These are phyloP conservation scores for Thermothielavioides terrestris DNA, from an alignment of 495 filamentous ascomycete species.

Conservation along the genomic window DNA sequence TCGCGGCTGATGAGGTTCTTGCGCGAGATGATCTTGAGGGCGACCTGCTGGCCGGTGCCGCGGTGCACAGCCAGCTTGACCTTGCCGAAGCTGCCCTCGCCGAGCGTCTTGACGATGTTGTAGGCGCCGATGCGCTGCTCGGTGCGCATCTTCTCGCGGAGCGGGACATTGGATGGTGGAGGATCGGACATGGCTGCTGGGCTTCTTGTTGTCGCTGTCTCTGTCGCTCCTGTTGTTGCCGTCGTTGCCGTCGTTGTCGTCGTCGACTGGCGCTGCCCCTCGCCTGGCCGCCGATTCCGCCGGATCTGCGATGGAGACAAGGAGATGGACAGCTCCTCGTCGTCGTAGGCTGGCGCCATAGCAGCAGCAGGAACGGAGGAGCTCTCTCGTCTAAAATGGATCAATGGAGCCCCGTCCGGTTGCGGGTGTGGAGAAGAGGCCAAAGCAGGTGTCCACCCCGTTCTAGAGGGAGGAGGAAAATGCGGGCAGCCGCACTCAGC, in stretches of 20 bases:
- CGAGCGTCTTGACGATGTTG: conserved; percentile 78
- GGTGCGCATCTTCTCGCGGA: conserved; percentile 41
- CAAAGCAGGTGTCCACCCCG: conserved; percentile 2
- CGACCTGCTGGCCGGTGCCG: conserved; percentile 85
- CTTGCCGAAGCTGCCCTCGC: conserved; percentile 96
- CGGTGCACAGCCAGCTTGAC: conserved; percentile 93
- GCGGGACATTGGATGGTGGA: conserved; percentile 20
- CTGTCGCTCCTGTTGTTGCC: neutral
- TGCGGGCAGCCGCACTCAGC: no score
- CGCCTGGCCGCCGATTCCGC: conserved; percentile 31
- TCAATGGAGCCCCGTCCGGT: conserved; percentile 1
- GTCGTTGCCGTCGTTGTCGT: neutral
- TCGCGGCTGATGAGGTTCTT: conserved; percentile 92
- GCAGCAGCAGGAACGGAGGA: conserved; percentile 3
- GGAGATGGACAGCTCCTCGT: conserved; percentile 88
- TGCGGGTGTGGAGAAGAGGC: conserved; percentile 9
- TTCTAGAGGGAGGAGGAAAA: neutral
- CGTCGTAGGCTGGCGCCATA: conserved; percentile 60
- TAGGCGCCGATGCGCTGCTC: conserved; percentile 86
- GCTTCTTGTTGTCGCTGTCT: no score
- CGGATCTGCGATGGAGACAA: conserved; percentile 59
- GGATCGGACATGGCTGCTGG: conserved; percentile 1
- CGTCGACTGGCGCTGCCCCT: conserved; percentile 24
- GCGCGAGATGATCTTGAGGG: conserved; percentile 91
- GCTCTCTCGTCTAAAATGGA: neutral